These are phyloP conservation scores for Ophiocordyceps camponoti-floridani DNA, from an alignment of 2,329 filamentous ascomycete species.

Conservation along the genomic window DNA sequence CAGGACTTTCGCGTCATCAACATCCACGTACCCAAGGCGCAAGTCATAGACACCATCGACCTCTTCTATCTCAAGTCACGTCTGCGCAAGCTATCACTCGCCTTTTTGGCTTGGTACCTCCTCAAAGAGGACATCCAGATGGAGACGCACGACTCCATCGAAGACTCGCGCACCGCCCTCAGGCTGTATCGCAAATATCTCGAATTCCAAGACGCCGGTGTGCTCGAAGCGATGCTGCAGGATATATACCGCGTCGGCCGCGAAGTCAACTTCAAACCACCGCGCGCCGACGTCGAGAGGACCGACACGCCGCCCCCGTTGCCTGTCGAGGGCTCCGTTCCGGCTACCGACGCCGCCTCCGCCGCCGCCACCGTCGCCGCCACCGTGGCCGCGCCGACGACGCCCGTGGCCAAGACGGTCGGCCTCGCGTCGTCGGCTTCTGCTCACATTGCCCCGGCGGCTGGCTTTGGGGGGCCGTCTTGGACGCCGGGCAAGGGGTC, in stretches of 20 bases:
- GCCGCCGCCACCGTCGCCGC: too few species aligned
- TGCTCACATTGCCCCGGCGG: slow-evolving; percentile 5
- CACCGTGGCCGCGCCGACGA: slow-evolving; percentile 17
- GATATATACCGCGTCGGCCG: slow-evolving; percentile 54
- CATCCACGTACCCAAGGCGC: slow-evolving; percentile 77
- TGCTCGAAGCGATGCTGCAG: slow-evolving; percentile 66
- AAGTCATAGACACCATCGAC: slow-evolving; percentile 88
- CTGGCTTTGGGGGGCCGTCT: slow-evolving; percentile 17
- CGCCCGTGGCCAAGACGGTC: slow-evolving; percentile 24
- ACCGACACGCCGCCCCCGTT: slow-evolving; percentile 39
- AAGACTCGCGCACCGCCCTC: slow-evolving; percentile 81
- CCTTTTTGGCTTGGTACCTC: slow-evolving; percentile 80
- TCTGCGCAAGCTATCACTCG: slow-evolving; percentile 72
- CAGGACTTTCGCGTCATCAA: slow-evolving; percentile 98
- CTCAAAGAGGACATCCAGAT: slow-evolving; percentile 89
- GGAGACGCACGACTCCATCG: slow-evolving; percentile 84
- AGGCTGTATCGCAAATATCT: slow-evolving; percentile 79
- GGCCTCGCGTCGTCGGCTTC: slow-evolving; percentile 13
- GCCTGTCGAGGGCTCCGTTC: slow-evolving; percentile 14
- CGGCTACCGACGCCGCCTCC: too few species aligned
- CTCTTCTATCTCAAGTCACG: slow-evolving; percentile 71
- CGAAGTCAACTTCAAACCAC: slow-evolving; percentile 32
- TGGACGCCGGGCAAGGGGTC: slow-evolving; percentile 30
- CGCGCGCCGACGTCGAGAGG: slow-evolving; percentile 23
- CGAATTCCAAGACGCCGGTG: slow-evolving; percentile 73